Percentiles rank a stretch among this genome's conserved stretches.
Conservation (phyloP, 2,329 filamentous ascomycete genomes). For the Aspergillus alliaceus region DNA sequence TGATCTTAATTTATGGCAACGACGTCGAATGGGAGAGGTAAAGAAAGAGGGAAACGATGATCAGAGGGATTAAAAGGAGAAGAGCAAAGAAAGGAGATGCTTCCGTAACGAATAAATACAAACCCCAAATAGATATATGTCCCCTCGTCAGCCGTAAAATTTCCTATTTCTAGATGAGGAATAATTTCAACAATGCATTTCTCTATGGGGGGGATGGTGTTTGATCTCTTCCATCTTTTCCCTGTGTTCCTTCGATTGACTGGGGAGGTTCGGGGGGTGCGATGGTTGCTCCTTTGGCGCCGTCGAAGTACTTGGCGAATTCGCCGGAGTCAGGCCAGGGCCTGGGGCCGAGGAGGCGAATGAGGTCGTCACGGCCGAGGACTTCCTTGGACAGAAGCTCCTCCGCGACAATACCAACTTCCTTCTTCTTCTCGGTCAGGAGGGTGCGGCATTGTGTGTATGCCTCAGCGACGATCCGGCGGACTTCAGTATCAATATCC, state of each 20-base stretch:
- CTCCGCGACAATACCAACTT: conserved; percentile 87
- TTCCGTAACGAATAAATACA: conserved; percentile 27
- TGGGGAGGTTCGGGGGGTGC: conserved; percentile 47
- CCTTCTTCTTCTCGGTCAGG: conserved; percentile 78
- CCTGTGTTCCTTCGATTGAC: conserved; percentile 46
- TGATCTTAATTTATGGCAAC: conserved; percentile 28
- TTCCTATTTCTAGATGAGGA: conserved; percentile 2
- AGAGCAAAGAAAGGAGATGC: conserved; percentile 24
- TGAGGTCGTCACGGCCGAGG: conserved; percentile 85
- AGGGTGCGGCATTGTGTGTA: conserved; percentile 88
- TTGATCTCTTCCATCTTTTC: conserved; percentile 37
- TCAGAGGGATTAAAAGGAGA: conserved; percentile 11
- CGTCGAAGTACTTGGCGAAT: conserved; percentile 90
- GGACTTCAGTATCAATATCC: conserved; percentile 87
- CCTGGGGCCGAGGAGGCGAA: conserved; percentile 79
- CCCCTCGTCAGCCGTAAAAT: conserved; percentile 11
- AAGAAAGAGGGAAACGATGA: conserved; percentile 3
- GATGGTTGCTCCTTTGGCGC: conserved; percentile 51
- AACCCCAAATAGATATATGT: conserved; percentile 20
- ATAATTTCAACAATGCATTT: not conserved
- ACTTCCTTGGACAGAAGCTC: conserved; percentile 92
- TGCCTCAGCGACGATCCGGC: conserved; percentile 85
- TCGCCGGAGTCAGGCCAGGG: conserved; percentile 84
- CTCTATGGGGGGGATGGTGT: conserved; percentile 30
- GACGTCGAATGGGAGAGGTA: conserved; percentile 12